Conservation (phyloP, 257 asterid species). For the Plantago elongata region DNA sequence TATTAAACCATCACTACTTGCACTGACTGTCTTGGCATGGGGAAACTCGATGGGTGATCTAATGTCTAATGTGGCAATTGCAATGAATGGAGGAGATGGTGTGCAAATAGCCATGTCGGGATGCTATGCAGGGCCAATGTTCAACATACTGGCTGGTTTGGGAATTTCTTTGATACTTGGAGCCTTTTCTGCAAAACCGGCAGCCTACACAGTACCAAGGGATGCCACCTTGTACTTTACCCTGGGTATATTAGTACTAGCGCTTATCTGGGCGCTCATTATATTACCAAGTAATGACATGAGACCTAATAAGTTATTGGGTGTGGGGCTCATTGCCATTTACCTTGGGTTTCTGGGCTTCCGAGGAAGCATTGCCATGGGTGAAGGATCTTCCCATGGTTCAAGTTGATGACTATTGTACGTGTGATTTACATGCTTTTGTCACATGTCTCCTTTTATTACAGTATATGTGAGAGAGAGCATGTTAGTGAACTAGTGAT, state of each 20-base stretch:
- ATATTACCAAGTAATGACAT: slow-evolving; percentile 53
- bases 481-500: neutral
- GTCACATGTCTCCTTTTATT: neutral
- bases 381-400: slow-evolving; percentile 39
- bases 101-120: slow-evolving; percentile 86
- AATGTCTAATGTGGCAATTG: slow-evolving; percentile 74
- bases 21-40: slow-evolving; percentile 73
- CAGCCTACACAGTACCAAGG: slow-evolving; percentile 42
- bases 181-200: slow-evolving; percentile 51
- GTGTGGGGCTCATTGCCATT: slow-evolving; percentile 56
- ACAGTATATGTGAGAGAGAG: neutral
- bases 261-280: slow-evolving; percentile 62
- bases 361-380: slow-evolving; percentile 45
- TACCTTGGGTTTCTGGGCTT: slow-evolving; percentile 52
- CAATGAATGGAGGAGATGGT: slow-evolving; percentile 52
- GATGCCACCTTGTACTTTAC: slow-evolving; percentile 64
- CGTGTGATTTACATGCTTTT: neutral
- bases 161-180: slow-evolving; percentile 68
- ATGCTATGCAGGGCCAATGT: slow-evolving; percentile 85
- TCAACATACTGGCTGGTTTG: slow-evolving; percentile 66
- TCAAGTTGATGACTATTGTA: slow-evolving; percentile 16
- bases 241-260: slow-evolving; percentile 46
- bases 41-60: slow-evolving; percentile 90
- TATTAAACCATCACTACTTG: slow-evolving; percentile 54
- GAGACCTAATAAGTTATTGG: slow-evolving; percentile 62